Percentiles rank a stretch among this genome's conserved stretches.
phyloP scores from a whole-genome alignment of 768 basidiomycete genomes.

The Boletus eberwhitei region DNA sequence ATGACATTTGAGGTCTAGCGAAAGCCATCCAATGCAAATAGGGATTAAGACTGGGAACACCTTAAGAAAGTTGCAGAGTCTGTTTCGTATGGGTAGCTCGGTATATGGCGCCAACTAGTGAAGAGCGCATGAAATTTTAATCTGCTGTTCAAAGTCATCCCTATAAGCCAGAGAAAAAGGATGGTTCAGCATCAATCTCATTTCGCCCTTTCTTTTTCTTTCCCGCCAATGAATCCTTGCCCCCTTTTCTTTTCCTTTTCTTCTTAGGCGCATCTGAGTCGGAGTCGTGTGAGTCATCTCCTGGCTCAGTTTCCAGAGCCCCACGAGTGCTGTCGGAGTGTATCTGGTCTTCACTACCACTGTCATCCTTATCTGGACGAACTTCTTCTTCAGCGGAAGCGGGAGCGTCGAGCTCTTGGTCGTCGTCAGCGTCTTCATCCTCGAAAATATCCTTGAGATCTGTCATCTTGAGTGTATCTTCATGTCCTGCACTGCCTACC shows the following conservation, averaged over 20 bases:
- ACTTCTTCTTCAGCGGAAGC: slow-evolving; percentile 23
- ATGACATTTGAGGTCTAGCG: not conserved
- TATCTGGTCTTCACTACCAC: slow-evolving; percentile 9
- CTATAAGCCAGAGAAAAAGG: slow-evolving; percentile 68
- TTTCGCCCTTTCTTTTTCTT: slow-evolving; percentile 61
- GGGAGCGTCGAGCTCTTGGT: slow-evolving; percentile 19
- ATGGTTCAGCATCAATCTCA: slow-evolving; percentile 50
- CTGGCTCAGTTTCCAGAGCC: slow-evolving; percentile 11
- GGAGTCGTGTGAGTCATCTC: slow-evolving; percentile 25
- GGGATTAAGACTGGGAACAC: not conserved
- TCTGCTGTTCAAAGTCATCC: not conserved
- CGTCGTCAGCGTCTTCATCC: slow-evolving; percentile 29
- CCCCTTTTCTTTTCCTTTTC: slow-evolving; percentile 56
- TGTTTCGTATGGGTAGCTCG: not conserved
- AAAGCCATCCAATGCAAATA: not conserved
- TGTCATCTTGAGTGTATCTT: slow-evolving; percentile 80
- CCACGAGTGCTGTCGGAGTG: not conserved
- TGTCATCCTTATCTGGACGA: slow-evolving; percentile 14
- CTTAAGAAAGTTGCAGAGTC: not conserved
- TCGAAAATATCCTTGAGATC: slow-evolving; percentile 76
- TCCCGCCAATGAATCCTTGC: slow-evolving; percentile 44
- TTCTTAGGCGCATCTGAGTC: slow-evolving; percentile 33
- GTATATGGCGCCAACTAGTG: not conserved
- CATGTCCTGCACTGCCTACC: slow-evolving; percentile 93
- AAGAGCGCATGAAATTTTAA: not conserved